Evolutionary conservation across 352 stramenopile species (phyloP).

Genomic region (Phytophthora lateralis): DNA sequence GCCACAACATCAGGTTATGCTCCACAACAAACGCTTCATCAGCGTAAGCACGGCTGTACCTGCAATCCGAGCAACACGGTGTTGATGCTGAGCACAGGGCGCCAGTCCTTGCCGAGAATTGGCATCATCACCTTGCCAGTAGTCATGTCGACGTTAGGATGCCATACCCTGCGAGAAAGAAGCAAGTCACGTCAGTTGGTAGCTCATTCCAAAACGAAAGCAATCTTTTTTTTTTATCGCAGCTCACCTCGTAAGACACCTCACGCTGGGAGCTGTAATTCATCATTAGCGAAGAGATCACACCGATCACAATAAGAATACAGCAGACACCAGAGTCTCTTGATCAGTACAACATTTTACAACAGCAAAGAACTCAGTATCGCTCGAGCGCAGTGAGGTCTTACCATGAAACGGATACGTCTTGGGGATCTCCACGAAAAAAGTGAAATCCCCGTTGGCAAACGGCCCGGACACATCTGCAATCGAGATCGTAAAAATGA

Average conservation of each 20-base stretch:
- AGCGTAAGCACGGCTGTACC: conserved; percentile 29
- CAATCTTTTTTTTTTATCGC: not conserved
- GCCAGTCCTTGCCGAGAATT: conserved; percentile 86
- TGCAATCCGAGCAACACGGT: conserved; percentile 84
- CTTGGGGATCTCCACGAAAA: conserved; percentile 88
- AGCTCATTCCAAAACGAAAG: not conserved
- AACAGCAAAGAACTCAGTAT: not conserved
- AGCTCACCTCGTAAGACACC: conserved; percentile 65
- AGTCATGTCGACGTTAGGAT: conserved; percentile 81
- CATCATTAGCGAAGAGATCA: not conserved
- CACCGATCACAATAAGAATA: conserved; percentile 3
- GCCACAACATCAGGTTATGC: not conserved
- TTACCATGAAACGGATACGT: conserved; percentile 87
- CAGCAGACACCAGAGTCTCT: not conserved
- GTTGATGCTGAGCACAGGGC: conserved; percentile 86
- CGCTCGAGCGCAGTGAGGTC: conserved; percentile 1
- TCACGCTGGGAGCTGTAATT: conserved; percentile 68
- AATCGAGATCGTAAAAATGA: conserved; percentile 86
- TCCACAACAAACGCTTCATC: not conserved
- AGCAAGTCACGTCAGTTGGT: not conserved
- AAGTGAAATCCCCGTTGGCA: conserved; percentile 86
- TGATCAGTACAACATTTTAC: conserved; percentile 1
- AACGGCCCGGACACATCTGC: conserved; percentile 74
- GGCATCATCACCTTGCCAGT: conserved; percentile 87
- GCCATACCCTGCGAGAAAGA: conserved; percentile 67